Percentiles rank a stretch among this genome's conserved stretches.
Conservation (phyloP, 306 rosid species). For the Lathyrus oleraceus region DNA sequence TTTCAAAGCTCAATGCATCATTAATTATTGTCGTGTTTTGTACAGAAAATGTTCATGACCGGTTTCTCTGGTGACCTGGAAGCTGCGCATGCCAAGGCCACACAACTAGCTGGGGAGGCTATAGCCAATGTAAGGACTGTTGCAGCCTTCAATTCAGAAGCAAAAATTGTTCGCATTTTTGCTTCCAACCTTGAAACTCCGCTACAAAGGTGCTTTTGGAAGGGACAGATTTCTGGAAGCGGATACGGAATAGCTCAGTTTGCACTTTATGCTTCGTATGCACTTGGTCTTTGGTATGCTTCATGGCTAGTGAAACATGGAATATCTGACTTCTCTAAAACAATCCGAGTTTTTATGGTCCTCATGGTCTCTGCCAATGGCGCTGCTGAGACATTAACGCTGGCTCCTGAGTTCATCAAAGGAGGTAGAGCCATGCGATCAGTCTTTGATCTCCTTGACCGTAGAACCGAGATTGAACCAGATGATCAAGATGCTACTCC, state of each 20-base stretch:
- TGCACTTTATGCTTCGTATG: constrained; percentile 93
- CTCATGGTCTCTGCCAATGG: constrained; percentile 99
- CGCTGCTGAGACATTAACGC: constrained; percentile 92
- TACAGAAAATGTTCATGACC: constrained; percentile 96
- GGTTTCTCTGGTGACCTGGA: constrained; percentile 98
- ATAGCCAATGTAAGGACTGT: constrained; percentile 96
- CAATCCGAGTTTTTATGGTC: constrained; percentile 94
- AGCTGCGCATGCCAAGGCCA: constrained; percentile 90
- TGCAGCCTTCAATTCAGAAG: constrained; percentile 94
- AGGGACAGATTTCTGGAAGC: constrained; percentile 97
- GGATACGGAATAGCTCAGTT: constrained; percentile 96
- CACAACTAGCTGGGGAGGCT: constrained; percentile 97
- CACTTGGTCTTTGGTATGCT: constrained; percentile 99
- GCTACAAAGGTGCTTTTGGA: constrained; percentile 88
- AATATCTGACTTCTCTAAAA: constrained; percentile 89
- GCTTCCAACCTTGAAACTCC: constrained; percentile 79
- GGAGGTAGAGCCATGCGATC: constrained; percentile 97
- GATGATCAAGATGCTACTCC: constrained; percentile 83
- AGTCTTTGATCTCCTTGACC: constrained; percentile 94
- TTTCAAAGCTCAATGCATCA: neutral
- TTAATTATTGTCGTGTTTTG: neutral
- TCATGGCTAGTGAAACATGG: constrained; percentile 99
- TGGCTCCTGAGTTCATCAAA: constrained; percentile 98
- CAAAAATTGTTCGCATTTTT: constrained; percentile 78
- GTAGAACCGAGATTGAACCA: constrained; percentile 95